Evolutionary conservation across 345 rosid species (phyloP), one percentile per base, ranked within the genome.

Genomic region (Capsella bursapastoris): DNA sequence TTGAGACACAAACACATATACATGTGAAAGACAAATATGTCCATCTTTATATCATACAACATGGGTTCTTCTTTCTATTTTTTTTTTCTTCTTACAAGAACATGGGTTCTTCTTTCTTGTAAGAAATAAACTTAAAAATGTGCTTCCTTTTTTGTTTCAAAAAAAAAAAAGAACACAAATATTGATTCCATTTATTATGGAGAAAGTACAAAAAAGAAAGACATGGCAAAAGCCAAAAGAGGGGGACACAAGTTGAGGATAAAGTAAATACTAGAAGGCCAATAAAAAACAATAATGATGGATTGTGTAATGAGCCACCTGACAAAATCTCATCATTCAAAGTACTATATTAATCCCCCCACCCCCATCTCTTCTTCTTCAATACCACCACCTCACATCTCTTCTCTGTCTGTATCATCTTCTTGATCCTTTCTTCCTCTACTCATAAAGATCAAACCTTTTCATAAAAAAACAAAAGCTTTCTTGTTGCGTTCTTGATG

Each of bases 281-380:
- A 41, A 28, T 5, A 41, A 29, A 60, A 22, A 8, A 25, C 45
- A 74, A 57, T 59, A 67, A 74, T 67, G 61, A 75, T 67, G 73
- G 70, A 75, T 52, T 51, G 43, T 51, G 43, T 43, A 61, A 69
- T 53, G 55, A 76, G 59, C 34, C 70, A 69, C 66, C 74, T 76
- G 79, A 69, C 75, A 63, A 70, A 34, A 63, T 76, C 75, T 55
- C 75, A 76, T 70, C 14, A 70, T 63, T 76, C 57, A 62, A 15
- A 55, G 51, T 69, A 57, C 79, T 76, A 76, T 76, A 76, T 76
- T 68, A 76, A 69, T 28, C 51, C 72, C 51, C 15, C 8, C 16
- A 43, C 72, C 51, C 48, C 15, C 8, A 13, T 34, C 37, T 34
- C 8, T 7, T 34, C 28, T 29, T 50, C 5, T 61, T 69, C 79